Conservation (phyloP, 2,329 filamentous ascomycete species). For the Hypocreales sp. region DNA sequence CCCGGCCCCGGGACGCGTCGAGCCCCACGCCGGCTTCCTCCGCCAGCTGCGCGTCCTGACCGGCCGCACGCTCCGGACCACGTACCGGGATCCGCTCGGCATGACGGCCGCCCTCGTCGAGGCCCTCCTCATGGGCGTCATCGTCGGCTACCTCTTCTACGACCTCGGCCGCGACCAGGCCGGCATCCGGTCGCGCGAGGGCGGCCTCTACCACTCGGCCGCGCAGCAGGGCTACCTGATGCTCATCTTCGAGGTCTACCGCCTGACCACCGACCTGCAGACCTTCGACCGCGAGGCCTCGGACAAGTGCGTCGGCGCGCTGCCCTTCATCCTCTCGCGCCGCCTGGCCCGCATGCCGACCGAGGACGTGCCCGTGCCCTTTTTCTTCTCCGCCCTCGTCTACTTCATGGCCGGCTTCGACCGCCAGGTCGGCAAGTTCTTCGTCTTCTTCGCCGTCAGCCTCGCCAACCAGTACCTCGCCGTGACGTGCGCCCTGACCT, state of each 20-base stretch:
- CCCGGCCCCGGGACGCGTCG: slow-evolving; percentile 14
- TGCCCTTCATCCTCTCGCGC: slow-evolving; percentile 55
- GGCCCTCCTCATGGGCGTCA: slow-evolving; percentile 53
- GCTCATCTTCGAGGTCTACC: slow-evolving; percentile 60
- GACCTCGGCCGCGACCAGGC: slow-evolving; percentile 47
- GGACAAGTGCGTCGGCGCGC: slow-evolving; percentile 55
- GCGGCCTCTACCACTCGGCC: slow-evolving; percentile 55
- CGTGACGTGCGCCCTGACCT: slow-evolving; percentile 54
- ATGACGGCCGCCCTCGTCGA: slow-evolving; percentile 56
- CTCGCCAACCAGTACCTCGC: slow-evolving; percentile 60
- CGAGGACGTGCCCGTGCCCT: slow-evolving; percentile 58
- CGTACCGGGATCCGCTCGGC: slow-evolving; percentile 62
- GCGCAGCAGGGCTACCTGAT: slow-evolving; percentile 64
- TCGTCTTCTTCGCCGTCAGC: slow-evolving; percentile 55
- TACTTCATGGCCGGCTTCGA: slow-evolving; percentile 71
- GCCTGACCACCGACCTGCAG: slow-evolving; percentile 58
- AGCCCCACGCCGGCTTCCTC: slow-evolving; percentile 36
- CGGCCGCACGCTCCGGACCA: slow-evolving; percentile 52
- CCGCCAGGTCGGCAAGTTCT: slow-evolving; percentile 45
- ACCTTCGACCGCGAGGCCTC: slow-evolving; percentile 62
- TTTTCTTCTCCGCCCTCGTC: slow-evolving; percentile 54
- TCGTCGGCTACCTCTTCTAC: slow-evolving; percentile 60
- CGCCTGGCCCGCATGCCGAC: slow-evolving; percentile 52
- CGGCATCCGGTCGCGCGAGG: slow-evolving; percentile 59
- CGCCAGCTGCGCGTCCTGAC: slow-evolving; percentile 54